Evolutionary conservation across 1,139 yeast genomes (phyloP).

Genomic region (Yamadazyma buinensis): DNA sequence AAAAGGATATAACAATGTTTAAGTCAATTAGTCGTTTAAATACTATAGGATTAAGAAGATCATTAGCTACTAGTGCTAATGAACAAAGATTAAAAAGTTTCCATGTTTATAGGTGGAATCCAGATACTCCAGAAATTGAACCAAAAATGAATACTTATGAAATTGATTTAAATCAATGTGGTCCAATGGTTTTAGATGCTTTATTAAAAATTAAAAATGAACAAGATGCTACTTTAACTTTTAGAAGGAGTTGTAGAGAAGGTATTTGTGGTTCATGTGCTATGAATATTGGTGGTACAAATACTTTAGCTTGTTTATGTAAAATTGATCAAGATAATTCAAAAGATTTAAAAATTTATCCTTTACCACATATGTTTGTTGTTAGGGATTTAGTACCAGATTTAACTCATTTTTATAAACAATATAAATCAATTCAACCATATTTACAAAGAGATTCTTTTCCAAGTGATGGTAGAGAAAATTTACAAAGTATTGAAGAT

Average conservation of each 20-base stretch:
- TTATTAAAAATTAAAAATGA: constrained; percentile 91
- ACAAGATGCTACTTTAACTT: constrained; percentile 91
- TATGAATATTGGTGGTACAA: constrained; percentile 97
- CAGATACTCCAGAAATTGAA: constrained; percentile 92
- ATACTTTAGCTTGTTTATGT: constrained; percentile 95
- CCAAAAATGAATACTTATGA: constrained; percentile 83
- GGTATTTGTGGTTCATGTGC: constrained; percentile 99
- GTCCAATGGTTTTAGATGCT: constrained; percentile 98
- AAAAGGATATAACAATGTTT: not conserved
- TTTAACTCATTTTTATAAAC: constrained; percentile 95
- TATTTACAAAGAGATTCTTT: constrained; percentile 78
- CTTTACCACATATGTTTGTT: constrained; percentile 97
- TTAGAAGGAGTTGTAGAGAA: constrained; percentile 98
- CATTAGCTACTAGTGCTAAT: constrained; percentile 36
- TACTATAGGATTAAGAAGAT: constrained; percentile 18
- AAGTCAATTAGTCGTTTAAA: constrained; percentile 3
- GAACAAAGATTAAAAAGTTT: constrained; percentile 70
- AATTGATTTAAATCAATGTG: constrained; percentile 85
- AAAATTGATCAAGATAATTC: constrained; percentile 78
- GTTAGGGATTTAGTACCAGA: constrained; percentile 98
- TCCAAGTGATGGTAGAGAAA: constrained; percentile 92
- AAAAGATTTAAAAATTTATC: constrained; percentile 85
- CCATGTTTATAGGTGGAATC: constrained; percentile 97
- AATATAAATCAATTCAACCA: constrained; percentile 97
- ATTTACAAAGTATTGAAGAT: constrained; percentile 86